phyloP scores from a whole-genome alignment of 805 yeast genomes.

The Priceomyces carsonii region DNA sequence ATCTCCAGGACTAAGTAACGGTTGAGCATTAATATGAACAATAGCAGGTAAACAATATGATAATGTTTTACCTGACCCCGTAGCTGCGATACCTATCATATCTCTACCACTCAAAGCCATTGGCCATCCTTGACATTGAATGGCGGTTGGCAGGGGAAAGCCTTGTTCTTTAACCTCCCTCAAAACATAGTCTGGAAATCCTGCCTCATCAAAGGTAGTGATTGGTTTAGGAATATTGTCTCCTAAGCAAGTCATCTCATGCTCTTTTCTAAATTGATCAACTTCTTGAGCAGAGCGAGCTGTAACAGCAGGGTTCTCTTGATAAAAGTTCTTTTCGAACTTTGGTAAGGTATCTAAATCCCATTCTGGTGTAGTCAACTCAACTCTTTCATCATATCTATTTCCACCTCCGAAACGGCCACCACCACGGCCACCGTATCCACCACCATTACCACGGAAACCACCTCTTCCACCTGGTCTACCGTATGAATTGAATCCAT shows the following conservation, averaged over 20 bases:
- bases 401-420: conserved; percentile 37
- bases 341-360: conserved; percentile 74
- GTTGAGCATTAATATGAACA: conserved; percentile 98
- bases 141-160: conserved; percentile 91
- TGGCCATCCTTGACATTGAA: conserved; percentile 99
- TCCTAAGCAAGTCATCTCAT: conserved; percentile 86
- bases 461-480: conserved; percentile 36
- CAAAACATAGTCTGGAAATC: conserved; percentile 93
- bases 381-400: conserved; percentile 43
- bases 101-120: conserved; percentile 99
- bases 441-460: conserved; percentile 36
- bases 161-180: conserved; percentile 88
- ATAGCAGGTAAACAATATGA: conserved; percentile 96
- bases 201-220: conserved; percentile 92
- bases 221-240: conserved; percentile 91
- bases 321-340: conserved; percentile 93
- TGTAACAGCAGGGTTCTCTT: conserved; percentile 78
- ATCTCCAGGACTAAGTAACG: conserved; percentile 88
- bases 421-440: conserved; percentile 34
- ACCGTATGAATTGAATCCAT: conserved; percentile 27
- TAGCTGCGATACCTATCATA: conserved; percentile 98
- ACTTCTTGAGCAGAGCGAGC: conserved; percentile 75
- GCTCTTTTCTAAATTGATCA: conserved; percentile 69
- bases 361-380: conserved; percentile 77
- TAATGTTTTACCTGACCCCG: conserved; percentile 98